Conservation (phyloP, 2,329 filamentous ascomycete species). For the Talaromyces marneffei region DNA sequence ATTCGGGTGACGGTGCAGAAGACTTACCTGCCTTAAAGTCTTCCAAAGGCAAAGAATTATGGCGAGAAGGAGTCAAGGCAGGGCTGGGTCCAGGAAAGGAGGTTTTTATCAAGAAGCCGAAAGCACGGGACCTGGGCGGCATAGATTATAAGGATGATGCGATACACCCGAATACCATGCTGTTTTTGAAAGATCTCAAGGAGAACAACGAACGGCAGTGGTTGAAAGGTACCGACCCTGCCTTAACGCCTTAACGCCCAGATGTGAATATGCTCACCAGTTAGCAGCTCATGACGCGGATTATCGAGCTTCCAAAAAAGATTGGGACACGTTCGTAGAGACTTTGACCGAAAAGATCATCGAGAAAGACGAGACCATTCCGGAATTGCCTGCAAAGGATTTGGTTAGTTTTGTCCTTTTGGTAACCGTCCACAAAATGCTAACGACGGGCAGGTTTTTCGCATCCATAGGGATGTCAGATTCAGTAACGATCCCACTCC, state of each 20-base stretch:
- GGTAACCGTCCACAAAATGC: conserved; percentile 2
- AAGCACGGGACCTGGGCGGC: conserved; percentile 55
- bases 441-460: conserved; percentile 54
- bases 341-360: conserved; percentile 64
- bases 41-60: conserved; percentile 46
- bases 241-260: not conserved
- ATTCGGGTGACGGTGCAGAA: conserved; percentile 11
- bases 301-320: conserved; percentile 69
- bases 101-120: conserved; percentile 58
- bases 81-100: conserved; percentile 55
- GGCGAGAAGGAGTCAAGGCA: conserved; percentile 51
- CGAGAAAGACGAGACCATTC: conserved; percentile 71
- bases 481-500: conserved; percentile 81
- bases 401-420: conserved; percentile 46
- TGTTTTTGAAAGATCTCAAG: conserved; percentile 55
- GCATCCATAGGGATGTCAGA: conserved; percentile 79
- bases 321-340: conserved; percentile 76
- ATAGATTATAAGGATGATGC: conserved; percentile 52
- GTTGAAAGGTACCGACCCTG: conserved; percentile 50
- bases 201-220: conserved; percentile 58
- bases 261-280: conserved; percentile 1
- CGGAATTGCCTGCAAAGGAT: conserved; percentile 80
- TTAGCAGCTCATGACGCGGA: conserved; percentile 67
- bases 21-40: not conserved
- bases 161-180: conserved; percentile 59